Base-by-base conservation (phyloP, 83 land plant species). In the Larix sibirica region DNA sequence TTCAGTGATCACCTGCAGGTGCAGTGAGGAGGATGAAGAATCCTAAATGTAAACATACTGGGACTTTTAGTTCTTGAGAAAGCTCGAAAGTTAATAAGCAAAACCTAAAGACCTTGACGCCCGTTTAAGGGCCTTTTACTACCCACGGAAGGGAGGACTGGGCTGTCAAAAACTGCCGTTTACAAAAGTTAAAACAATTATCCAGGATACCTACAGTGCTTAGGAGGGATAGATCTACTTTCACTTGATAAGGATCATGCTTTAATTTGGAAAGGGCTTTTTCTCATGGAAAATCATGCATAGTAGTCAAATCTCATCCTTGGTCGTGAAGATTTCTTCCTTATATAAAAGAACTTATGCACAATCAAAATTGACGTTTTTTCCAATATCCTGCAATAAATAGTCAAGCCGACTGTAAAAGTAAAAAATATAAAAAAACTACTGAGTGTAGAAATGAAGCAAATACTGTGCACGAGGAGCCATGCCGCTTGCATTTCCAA, bases 401-500 rank as follows among this genome's bases (percentile, higher is more conserved):
- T 71, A 71, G 76, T n/a, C 76, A 71, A 42, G 76, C 14, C 24
- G 17, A 38, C 47, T 17, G 36, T 18, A 61, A 56, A 59, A 24
- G 59, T 59, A 24, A 80, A 58, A 62, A 31, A 59, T 36, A 17
- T 60, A 67, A 78, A 60, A 65, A 63, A 77, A 36, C 23, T 71
- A 14, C 24, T 62, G 77, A 76, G 47, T 40, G 26, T 70, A 64
- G 21, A 66, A 74, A 50, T 65, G 62, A 74, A 59, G 61, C 54
- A 80, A 83, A 86, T 87, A 97, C 98, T 94, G 95, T 63, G 99
- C 91, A 74, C 90, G 92, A 83, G 99, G 99, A 18, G 99, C 99
- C 96, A 97, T 96, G 69, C 99, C 99, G 87, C 99, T 97, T 10
- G 99, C 98, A 87, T 91, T 88, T 36, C 99, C 99, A 82, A 89